A percentile compares a stretch with the other conserved stretches of the same genome.
Evolutionary conservation across 2,329 filamentous ascomycete genomes (phyloP).

Genomic region (Fusarium virguliforme): DNA sequence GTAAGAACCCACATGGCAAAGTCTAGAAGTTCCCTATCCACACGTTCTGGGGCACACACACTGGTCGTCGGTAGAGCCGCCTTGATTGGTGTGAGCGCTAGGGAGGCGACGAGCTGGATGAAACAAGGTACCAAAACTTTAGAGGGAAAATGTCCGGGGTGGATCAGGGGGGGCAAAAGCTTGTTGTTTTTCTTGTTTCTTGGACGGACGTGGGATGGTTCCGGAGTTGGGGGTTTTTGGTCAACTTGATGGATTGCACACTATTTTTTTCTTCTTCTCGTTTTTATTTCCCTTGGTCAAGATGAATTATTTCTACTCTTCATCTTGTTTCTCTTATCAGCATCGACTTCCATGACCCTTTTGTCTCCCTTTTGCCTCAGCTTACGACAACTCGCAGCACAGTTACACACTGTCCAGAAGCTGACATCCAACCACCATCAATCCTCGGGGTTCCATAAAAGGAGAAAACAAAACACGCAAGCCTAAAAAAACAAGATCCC

Average conservation of each 20-base stretch:
- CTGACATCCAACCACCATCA: neutral
- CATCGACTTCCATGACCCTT: neutral
- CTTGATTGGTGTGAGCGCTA: neutral
- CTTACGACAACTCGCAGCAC: neutral
- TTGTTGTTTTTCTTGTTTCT: neutral
- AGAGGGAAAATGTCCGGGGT: neutral
- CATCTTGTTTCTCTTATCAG: neutral
- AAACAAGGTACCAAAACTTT: neutral
- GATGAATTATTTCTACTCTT: neutral
- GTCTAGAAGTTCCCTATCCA: constrained; percentile 2
- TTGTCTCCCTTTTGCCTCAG: too few species aligned
- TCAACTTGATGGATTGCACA: neutral
- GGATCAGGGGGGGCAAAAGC: neutral
- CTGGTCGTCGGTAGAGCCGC: neutral
- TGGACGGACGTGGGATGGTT: neutral
- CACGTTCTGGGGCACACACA: neutral
- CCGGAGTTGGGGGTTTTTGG: neutral
- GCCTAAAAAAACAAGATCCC: neutral
- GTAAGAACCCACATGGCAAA: neutral
- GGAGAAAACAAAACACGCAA: constrained; percentile 7
- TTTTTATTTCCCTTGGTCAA: too few species aligned
- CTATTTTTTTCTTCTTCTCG: neutral
- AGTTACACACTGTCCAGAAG: neutral
- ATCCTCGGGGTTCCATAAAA: constrained; percentile 15
- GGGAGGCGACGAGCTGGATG: neutral